Conservation (phyloP, 2,329 filamentous ascomycete genomes). For the Beauveria pseudobassiana region DNA sequence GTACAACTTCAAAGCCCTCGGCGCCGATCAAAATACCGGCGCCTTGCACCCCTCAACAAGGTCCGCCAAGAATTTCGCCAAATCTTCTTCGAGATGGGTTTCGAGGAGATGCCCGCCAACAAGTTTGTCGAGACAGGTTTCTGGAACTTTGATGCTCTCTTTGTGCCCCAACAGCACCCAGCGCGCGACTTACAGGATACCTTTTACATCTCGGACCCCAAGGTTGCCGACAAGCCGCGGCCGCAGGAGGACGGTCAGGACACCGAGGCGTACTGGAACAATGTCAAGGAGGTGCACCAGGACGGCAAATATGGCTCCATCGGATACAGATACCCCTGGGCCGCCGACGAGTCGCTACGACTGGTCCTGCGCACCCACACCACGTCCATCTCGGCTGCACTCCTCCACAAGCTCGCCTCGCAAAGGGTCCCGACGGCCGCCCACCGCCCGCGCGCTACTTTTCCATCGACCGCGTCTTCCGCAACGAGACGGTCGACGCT, state of each 20-base stretch:
- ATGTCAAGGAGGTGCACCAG: slow-evolving; percentile 81
- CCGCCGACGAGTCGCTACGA: slow-evolving; percentile 73
- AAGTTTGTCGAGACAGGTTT: slow-evolving; percentile 93
- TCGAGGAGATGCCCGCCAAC: slow-evolving; percentile 95
- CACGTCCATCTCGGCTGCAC: slow-evolving; percentile 82
- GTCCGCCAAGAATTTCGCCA: slow-evolving; percentile 92
- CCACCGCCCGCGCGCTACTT: slow-evolving; percentile 80
- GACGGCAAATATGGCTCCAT: slow-evolving; percentile 89
- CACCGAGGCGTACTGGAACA: slow-evolving; percentile 82
- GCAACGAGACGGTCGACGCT: slow-evolving; percentile 93
- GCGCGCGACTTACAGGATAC: slow-evolving; percentile 96
- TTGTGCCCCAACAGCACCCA: slow-evolving; percentile 95
- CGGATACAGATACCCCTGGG: slow-evolving; percentile 94
- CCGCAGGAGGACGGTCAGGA: slow-evolving; percentile 50
- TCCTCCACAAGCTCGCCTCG: slow-evolving; percentile 82
- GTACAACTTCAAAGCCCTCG: slow-evolving; percentile 67
- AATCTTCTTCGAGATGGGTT: slow-evolving; percentile 99
- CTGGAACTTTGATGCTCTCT: slow-evolving; percentile 97
- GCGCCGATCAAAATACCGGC: slow-evolving; percentile 53
- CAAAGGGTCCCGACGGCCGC: slow-evolving; percentile 62
- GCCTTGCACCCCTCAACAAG: slow-evolving; percentile 73
- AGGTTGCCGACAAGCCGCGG: slow-evolving; percentile 61
- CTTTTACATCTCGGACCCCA: slow-evolving; percentile 93
- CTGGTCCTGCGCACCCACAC: slow-evolving; percentile 95
- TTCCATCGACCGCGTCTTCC: slow-evolving; percentile 96